Base-by-base conservation (phyloP, 192 early-diverging fungal species). In the Backusella luteola region DNA sequence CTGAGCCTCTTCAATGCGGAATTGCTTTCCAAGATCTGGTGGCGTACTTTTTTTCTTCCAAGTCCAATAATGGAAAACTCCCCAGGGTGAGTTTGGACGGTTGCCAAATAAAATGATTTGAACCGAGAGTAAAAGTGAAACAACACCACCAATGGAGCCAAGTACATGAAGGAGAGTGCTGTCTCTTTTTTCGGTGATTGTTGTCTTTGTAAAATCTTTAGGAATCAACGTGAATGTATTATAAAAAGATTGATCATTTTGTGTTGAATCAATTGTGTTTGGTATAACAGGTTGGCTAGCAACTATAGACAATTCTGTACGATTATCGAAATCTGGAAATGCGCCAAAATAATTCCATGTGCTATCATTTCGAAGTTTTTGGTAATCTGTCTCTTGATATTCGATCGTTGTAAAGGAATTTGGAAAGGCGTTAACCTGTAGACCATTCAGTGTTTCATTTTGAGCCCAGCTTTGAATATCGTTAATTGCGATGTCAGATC, bases 61-160 rank as follows among this genome's bases (percentile, higher is more conserved):
- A 32, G 32, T 32, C 32, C 32, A 32, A 32, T 36, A 36, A 38
- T 72, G 70, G 5, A 72, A 26, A 34, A 72, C 1, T 34, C 70
- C 70, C 44, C 46, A 72, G 5, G 70, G 70, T 17, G 4, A 4
- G n/a, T 8, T 52, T 29, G 70, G 70, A 7, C 70, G 39, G 4
- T 17, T 17, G 6, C 70, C 70, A 72, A 72, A 72, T 34, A 72
- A 34, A 19, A 46, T 34, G 1, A 53, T 26, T 69, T 76, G 75
- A 14, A 76, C 75, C 6, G 49, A 1, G 8, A 76, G 53, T 8
- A 76, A 7, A 38, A 77, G 21, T 39, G 38, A 39, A 39, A 39
- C 6, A 11, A 77, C 66, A 49, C 76, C 70, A 67, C 56, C 70
- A 44, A 77, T 42, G 3, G 63, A 38, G 17, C 69, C 76, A 70